A percentile compares a stretch with the other conserved stretches of the same genome.
Evolutionary conservation across 352 stramenopile species (phyloP).

Genomic region (Phytophthora kernoviae): DNA sequence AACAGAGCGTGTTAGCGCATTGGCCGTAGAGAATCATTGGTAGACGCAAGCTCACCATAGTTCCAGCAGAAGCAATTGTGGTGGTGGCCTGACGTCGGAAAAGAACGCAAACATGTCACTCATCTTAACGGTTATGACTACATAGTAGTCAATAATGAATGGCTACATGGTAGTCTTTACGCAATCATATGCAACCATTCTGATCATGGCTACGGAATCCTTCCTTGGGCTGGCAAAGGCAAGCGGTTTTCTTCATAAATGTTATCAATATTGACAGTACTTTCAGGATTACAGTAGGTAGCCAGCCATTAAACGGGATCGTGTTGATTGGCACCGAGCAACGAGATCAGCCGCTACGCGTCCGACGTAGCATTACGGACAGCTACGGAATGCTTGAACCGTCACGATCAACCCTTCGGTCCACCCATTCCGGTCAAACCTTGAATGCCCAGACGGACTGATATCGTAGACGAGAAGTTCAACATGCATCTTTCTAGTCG

Average conservation of each 20-base stretch:
- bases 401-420: not conserved
- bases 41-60: conserved; percentile 26
- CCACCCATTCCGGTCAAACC: too few relatives aligned
- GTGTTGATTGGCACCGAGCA: too few relatives aligned
- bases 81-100: not conserved
- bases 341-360: too few relatives aligned
- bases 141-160: not conserved
- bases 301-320: too few relatives aligned
- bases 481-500: conserved; percentile 1
- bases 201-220: not conserved
- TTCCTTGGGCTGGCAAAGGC: too few relatives aligned
- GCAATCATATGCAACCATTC: not conserved
- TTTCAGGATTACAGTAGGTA: too few relatives aligned
- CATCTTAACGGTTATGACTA: not conserved
- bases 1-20: not conserved
- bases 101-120: not conserved
- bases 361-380: not conserved
- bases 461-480: not conserved
- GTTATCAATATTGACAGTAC: too few relatives aligned
- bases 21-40: too few relatives aligned
- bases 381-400: not conserved
- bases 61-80: conserved; percentile 4
- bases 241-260: too few relatives aligned
- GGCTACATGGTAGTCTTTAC: not conserved
- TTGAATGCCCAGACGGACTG: not conserved